phyloP scores from a whole-genome alignment of 805 yeast genomes.

The Tetrapisispora fleetii region DNA sequence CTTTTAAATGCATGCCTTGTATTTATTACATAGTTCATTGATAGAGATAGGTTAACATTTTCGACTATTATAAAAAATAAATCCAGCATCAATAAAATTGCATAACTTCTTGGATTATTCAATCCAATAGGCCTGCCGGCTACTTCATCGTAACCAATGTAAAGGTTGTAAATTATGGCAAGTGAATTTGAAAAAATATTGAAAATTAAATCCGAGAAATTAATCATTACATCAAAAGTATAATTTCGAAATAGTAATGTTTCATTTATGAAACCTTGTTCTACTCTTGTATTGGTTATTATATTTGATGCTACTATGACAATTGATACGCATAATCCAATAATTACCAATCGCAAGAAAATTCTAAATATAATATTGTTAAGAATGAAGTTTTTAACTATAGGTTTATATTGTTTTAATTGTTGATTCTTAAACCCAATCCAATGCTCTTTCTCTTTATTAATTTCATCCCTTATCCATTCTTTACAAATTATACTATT shows the following conservation, averaged over 20 bases:
- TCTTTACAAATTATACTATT: neutral
- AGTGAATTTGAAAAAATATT: neutral
- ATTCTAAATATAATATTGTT: constrained; percentile 80
- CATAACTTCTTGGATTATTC: constrained; percentile 72
- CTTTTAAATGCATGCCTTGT: neutral
- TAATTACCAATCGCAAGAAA: constrained; percentile 42
- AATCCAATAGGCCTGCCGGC: constrained; percentile 82
- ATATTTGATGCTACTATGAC: neutral
- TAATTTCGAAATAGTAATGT: neutral
- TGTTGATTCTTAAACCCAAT: constrained; percentile 36
- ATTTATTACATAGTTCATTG: constrained; percentile 23
- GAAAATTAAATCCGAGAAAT: neutral
- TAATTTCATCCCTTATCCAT: constrained; percentile 15
- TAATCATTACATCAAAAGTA: neutral
- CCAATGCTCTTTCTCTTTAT: constrained; percentile 22
- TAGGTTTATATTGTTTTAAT: constrained; percentile 56
- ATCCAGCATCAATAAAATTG: constrained; percentile 73
- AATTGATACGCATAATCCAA: neutral
- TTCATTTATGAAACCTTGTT: neutral
- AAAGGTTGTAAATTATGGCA: constrained; percentile 1
- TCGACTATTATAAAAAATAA: constrained; percentile 79
- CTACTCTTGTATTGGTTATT: neutral
- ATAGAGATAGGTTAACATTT: constrained; percentile 74
- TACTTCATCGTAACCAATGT: constrained; percentile 80
- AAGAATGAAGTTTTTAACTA: constrained; percentile 47